These are phyloP conservation scores for Galerina marginata DNA, from an alignment of 768 basidiomycete genomes.

Conservation along the genomic window DNA sequence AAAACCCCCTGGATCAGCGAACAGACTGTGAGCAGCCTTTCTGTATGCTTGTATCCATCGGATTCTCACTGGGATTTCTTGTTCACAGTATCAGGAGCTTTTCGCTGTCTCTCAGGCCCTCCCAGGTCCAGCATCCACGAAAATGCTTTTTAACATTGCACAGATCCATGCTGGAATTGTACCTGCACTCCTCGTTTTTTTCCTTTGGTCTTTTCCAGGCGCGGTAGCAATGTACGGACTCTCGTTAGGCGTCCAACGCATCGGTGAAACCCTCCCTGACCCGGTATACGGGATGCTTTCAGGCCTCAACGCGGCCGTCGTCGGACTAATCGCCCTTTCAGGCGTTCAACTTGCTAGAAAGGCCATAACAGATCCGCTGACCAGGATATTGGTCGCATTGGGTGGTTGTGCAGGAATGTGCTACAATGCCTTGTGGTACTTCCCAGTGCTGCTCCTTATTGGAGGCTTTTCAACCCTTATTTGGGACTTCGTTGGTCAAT, in stretches of 20 bases:
- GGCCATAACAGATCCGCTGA: constrained; percentile 50
- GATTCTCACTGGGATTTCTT: constrained; percentile 4
- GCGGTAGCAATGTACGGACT: constrained; percentile 53
- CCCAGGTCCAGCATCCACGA: constrained; percentile 53
- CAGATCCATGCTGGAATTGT: constrained; percentile 48
- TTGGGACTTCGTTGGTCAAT: constrained; percentile 41
- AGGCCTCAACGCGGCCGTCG: constrained; percentile 58
- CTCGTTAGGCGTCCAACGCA: constrained; percentile 46
- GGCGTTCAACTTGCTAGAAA: constrained; percentile 51
- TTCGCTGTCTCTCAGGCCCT: constrained; percentile 53
- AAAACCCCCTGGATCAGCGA: constrained; percentile 45
- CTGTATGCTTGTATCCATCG: constrained; percentile 1
- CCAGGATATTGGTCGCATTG: constrained; percentile 46
- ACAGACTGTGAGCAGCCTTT: constrained; percentile 38
- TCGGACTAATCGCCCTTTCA: constrained; percentile 57
- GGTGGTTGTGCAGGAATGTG: constrained; percentile 51
- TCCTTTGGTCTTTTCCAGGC: constrained; percentile 51
- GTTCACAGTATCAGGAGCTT: constrained; percentile 45
- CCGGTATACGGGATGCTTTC: constrained; percentile 54
- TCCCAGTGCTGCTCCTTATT: constrained; percentile 48
- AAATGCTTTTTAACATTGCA: constrained; percentile 53
- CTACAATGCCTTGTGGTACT: constrained; percentile 58
- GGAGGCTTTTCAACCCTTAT: constrained; percentile 43
- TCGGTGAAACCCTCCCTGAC: constrained; percentile 46
- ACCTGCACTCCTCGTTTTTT: constrained; percentile 48